Conservation (phyloP, 768 basidiomycete species). For the Fomitopsis pulvina region DNA sequence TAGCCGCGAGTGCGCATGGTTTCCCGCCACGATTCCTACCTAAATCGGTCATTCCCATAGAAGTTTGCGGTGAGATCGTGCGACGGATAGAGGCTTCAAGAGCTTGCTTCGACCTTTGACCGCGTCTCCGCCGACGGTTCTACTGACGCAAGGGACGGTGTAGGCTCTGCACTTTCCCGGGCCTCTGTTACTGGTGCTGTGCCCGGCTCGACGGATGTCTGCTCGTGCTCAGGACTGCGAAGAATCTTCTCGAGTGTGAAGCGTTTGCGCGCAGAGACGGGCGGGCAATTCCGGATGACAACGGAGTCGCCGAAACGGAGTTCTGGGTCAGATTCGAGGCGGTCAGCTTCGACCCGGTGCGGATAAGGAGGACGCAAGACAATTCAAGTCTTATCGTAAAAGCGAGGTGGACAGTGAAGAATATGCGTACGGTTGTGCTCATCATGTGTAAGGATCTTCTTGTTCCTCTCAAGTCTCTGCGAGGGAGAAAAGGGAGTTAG, state of each 20-base stretch:
- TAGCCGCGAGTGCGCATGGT: no score
- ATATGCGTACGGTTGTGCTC: slow-evolving; percentile 56
- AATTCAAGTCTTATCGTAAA: slow-evolving; percentile 1
- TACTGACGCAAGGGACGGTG: no score
- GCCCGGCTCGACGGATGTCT: no score
- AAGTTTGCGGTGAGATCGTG: no score
- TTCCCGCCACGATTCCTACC: no score
- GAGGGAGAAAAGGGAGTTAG: background rate
- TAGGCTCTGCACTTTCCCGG: no score
- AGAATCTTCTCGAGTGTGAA: slow-evolving; percentile 66
- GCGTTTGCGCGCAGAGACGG: slow-evolving; percentile 71
- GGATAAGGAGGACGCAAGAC: background rate
- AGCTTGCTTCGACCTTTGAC: no score
- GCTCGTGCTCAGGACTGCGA: slow-evolving; percentile 59
- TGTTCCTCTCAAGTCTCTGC: slow-evolving; percentile 68
- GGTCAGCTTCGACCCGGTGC: background rate
- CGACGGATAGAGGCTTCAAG: no score
- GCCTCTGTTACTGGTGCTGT: slow-evolving; percentile 11
- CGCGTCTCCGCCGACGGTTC: no score
- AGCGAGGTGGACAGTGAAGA: background rate
- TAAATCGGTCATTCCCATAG: no score
- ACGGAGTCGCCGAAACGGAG: slow-evolving; percentile 67
- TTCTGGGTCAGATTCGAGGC: slow-evolving; percentile 28
- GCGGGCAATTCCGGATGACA: slow-evolving; percentile 75
- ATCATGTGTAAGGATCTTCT: slow-evolving; percentile 76